Conservation (phyloP, 2,329 filamentous ascomycete genomes). For the Sporothrix curviconia region DNA sequence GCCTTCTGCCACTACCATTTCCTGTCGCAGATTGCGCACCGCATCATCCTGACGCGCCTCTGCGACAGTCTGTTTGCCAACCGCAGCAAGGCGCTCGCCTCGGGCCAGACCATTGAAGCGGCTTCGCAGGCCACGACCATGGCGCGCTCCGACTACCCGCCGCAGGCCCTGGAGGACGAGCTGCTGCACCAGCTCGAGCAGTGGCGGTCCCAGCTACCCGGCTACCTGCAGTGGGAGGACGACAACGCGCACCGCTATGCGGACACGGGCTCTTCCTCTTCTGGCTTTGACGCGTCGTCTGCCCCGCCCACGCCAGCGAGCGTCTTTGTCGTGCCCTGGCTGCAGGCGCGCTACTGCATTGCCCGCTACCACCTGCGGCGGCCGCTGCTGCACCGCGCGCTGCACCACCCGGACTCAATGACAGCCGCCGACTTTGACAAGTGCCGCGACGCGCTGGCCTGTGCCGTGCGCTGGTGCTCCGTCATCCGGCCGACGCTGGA, state of each 20-base stretch:
- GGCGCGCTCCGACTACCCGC: conserved; percentile 33
- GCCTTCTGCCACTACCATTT: conserved; percentile 52
- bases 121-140: conserved; percentile 12
- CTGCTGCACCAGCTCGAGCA: conserved; percentile 49
- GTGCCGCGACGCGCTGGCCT: conserved; percentile 18
- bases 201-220: conserved; percentile 45
- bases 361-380: conserved; percentile 20
- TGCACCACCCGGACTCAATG: conserved; percentile 21
- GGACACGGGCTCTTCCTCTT: neutral
- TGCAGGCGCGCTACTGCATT: conserved; percentile 20
- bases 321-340: conserved; percentile 20
- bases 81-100: conserved; percentile 15
- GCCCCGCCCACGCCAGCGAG: conserved; percentile 7
- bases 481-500: conserved; percentile 13
- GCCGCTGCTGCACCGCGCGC: conserved; percentile 19
- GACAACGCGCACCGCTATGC: conserved; percentile 12
- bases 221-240: conserved; percentile 18
- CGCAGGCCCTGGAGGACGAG: conserved; percentile 42
- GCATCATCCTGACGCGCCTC: conserved; percentile 48
- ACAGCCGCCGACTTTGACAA: conserved; percentile 17
- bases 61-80: conserved; percentile 35
- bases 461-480: conserved; percentile 16
- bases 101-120: conserved; percentile 3
- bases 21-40: conserved; percentile 48
- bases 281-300: neutral